Evolutionary conservation across 2,329 filamentous ascomycete genomes (phyloP), one percentile per base, ranked within the genome.

Genomic region (Botrytis paeoniae): DNA sequence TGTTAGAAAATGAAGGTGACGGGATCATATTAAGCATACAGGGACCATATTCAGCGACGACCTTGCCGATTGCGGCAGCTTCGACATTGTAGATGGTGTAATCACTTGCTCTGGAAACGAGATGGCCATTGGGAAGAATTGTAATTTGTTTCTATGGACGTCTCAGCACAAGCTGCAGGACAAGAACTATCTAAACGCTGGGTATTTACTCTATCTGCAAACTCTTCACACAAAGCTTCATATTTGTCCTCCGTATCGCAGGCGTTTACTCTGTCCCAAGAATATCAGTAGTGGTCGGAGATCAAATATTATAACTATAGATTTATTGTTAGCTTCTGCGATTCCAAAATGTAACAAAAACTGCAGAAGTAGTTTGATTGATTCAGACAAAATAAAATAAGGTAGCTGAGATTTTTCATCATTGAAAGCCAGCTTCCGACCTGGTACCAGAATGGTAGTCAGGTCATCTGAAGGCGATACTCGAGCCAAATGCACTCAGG

Each of bases 401-500:
- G 95, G 95, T 98, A 98, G 95, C 95, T 93, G 92, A 96, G 93
- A 91, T 86, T 90, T 97, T 92, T 97, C 95, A 98, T 98, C 95
- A 98, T 89, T 89, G 95, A 97, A 91, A 89, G 88, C 86, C 85
- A 85, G 85, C 85, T 82, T 83, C 85, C 78, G 81, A 79, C 85
- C 84, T 84, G 85, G 85, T 84, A 86, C 92, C 93, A 95, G 88
- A 92, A 97, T 90, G 92, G 91, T 86, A 85, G 84, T 86, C 86
- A 85, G 85, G 84, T 83, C 80, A 83, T 82, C 85, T 84, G 85
- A 86, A 85, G 84, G 86, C 90, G 89, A 94, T 97, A 88, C 95
- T 98, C 95, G 94, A 98, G 95, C 95, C 95, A 98, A 98, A 98
- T 98, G 95, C 95, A 95, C 95, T 98, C 95, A 95, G 94, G 95